phyloP scores from a whole-genome alignment of 768 basidiomycete genomes.

The Amanita polypyramis region DNA sequence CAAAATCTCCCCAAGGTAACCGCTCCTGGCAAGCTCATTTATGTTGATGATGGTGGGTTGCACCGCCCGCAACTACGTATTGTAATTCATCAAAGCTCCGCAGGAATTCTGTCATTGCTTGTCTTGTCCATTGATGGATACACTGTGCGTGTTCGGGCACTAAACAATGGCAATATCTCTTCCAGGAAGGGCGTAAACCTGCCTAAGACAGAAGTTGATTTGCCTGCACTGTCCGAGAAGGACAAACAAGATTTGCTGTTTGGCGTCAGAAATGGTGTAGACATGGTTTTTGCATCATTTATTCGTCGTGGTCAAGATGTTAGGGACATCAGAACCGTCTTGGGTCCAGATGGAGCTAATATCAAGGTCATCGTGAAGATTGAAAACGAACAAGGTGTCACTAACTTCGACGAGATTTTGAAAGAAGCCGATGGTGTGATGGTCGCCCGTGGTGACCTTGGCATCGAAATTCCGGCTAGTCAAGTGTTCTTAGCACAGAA shows the following conservation, averaged over 20 bases:
- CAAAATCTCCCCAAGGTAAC: constrained; percentile 92
- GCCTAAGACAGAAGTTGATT: constrained; percentile 95
- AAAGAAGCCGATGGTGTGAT: constrained; percentile 96
- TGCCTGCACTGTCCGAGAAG: constrained; percentile 95
- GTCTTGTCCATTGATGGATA: constrained; percentile 81
- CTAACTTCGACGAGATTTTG: constrained; percentile 98
- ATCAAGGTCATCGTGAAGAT: constrained; percentile 99
- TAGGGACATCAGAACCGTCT: constrained; percentile 82
- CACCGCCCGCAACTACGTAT: background rate
- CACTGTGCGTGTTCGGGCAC: constrained; percentile 71
- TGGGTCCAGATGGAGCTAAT: constrained; percentile 89
- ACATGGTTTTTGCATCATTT: constrained; percentile 99
- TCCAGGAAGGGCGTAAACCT: constrained; percentile 99
- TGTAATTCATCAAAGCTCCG: background rate
- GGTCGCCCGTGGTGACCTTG: constrained; percentile 98
- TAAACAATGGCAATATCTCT: constrained; percentile 89
- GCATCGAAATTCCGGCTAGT: constrained; percentile 98
- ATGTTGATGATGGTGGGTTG: constrained; percentile 83
- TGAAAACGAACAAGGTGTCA: constrained; percentile 98
- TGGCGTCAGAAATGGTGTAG: constrained; percentile 95
- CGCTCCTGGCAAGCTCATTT: constrained; percentile 93
- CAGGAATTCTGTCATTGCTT: constrained; percentile 84
- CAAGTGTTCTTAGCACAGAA: constrained; percentile 99
- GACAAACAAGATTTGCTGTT: constrained; percentile 93
- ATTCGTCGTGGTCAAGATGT: constrained; percentile 95